Percentiles rank a stretch among this genome's conserved stretches.
These are phyloP conservation scores for Trametes cinnabarina DNA, from an alignment of 768 basidiomycete species.

Conservation along the genomic window DNA sequence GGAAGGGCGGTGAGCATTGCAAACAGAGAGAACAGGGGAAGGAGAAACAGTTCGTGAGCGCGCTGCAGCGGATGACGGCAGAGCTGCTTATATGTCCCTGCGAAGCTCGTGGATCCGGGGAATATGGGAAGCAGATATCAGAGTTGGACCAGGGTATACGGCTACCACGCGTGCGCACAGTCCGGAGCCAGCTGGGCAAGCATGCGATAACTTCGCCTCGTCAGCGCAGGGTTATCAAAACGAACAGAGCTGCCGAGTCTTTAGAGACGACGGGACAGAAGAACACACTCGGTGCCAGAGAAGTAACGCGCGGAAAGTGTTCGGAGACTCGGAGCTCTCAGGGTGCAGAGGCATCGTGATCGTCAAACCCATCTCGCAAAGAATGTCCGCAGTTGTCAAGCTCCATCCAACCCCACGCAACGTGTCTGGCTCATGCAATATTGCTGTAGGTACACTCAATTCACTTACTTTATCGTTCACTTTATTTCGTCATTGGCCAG, in stretches of 20 bases:
- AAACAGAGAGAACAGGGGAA: background rate
- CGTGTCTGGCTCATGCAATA: conserved; percentile 13
- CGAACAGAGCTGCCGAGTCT: too few relatives aligned
- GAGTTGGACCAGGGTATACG: conserved; percentile 1
- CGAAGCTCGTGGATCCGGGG: conserved; percentile 12
- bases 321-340: conserved; percentile 1
- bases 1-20: conserved; percentile 23
- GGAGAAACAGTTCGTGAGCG: background rate
- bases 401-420: background rate
- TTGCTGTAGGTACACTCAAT: background rate
- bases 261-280: background rate
- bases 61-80: background rate
- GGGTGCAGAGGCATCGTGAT: conserved; percentile 2
- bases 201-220: conserved; percentile 1
- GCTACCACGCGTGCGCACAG: background rate
- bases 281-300: background rate
- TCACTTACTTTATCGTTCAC: too few relatives aligned
- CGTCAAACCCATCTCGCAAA: background rate
- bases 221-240: background rate
- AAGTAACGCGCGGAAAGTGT: background rate
- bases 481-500: too few relatives aligned
- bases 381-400: background rate
- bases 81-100: conserved; percentile 10
- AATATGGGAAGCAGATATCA: conserved; percentile 5
- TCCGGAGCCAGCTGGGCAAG: background rate